phyloP scores from a whole-genome alignment of 345 rosid species.

The Sisymbrium irio region DNA sequence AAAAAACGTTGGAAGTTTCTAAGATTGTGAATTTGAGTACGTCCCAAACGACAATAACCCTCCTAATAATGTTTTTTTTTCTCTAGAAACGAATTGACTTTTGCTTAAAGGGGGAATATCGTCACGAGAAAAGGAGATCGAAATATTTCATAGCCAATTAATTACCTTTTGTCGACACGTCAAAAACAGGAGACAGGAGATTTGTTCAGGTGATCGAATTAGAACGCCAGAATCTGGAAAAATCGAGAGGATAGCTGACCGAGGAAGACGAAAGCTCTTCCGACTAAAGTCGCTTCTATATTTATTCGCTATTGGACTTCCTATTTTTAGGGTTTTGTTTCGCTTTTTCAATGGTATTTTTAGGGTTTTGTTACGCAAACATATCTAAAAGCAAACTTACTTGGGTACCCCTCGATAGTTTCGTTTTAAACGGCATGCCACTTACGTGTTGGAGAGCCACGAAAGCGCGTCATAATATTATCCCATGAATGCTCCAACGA shows the following conservation, averaged over 20 bases:
- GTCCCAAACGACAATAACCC: not conserved
- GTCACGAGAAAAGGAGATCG: not conserved
- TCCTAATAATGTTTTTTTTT: not conserved
- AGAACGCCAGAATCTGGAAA: not conserved
- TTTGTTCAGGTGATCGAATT: not conserved
- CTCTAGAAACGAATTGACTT: not conserved
- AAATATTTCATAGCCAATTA: not conserved
- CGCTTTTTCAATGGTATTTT: conserved; percentile 1
- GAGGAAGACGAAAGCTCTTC: conserved; percentile 13
- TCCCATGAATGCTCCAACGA: not conserved
- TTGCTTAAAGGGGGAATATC: not conserved
- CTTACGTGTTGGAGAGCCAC: conserved; percentile 18
- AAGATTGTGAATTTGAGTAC: not conserved
- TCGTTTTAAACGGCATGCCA: conserved; percentile 29
- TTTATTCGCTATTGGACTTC: not conserved
- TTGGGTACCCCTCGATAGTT: not conserved
- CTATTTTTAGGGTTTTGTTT: conserved; percentile 27
- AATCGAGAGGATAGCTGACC: not conserved
- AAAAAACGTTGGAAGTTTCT: not conserved
- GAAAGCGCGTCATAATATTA: not conserved
- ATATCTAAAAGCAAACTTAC: not conserved
- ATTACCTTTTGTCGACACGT: conserved; percentile 22
- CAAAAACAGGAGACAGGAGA: not conserved
- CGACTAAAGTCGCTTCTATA: not conserved
- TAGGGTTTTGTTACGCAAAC: conserved; percentile 12